Evolutionary conservation across 1,139 yeast genomes (phyloP), one percentile per base, ranked within the genome.

Genomic region (Saccharomyces hybrid): DNA sequence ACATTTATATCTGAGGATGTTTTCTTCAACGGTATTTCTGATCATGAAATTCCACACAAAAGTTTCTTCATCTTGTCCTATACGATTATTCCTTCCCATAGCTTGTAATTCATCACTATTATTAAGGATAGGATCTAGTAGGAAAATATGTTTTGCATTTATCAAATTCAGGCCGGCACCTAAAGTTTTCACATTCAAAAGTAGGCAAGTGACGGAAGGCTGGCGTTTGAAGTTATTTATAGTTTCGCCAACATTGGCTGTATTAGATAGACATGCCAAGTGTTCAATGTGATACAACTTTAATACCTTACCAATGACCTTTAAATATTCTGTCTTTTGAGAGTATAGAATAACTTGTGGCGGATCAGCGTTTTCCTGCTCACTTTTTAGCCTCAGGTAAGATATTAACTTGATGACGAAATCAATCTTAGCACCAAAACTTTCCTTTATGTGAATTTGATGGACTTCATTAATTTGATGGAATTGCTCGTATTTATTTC

Each of bases 21-120:
- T 84, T 67, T 91, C 96, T 69, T 93, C 99, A n/a, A 93, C 95
- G 0, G 96, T 83, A 49, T 86, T 84, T 56, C 80, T 82, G 54
- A 90, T 86, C 32, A 88, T 84, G 73, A 91, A 89, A 80, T 87
- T 84, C 96, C 97, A 91, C 2, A 93, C 96, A 1, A 84, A 86
- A 0, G 98, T 93, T 16, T 80, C 81, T 46, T 77, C 75, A 2
- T 78, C 80, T 68, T 93, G 99, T 0, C 99, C 99, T 65, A 93
- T 91, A 58, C 99, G 75, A 67, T 91, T 97, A 48, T 93, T 84
- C 60, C 99, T 79, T 48, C 95, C 88, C 54, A 91, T 0, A 9
- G 98, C 97, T 66, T 93, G 99, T 25, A 87, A 70, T 64, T 93
- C 98, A 52, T 90, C 75, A 1, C 96, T 86, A 0, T 90, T 82